Conservation (phyloP, 495 filamentous ascomycete genomes). For the Hypoxylon crocopeplum region DNA sequence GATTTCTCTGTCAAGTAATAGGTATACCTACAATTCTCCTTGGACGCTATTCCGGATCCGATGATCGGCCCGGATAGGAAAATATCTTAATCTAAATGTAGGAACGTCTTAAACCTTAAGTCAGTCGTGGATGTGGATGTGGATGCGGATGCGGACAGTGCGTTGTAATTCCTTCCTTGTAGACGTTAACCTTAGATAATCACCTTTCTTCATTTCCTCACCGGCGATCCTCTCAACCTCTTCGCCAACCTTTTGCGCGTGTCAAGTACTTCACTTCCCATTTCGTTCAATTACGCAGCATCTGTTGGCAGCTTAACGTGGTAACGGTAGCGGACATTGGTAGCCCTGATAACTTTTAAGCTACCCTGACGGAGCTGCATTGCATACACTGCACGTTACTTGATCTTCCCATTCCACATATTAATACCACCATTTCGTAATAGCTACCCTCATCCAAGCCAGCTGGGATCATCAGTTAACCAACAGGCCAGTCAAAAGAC, state of each 20-base stretch:
- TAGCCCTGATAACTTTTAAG: no score
- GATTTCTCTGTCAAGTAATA: neutral
- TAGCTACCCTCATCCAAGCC: slow-evolving; percentile 22
- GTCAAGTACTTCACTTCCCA: neutral
- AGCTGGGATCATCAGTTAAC: slow-evolving; percentile 21
- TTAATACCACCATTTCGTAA: slow-evolving; percentile 34
- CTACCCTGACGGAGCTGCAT: slow-evolving; percentile 23
- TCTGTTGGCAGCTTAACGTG: slow-evolving; percentile 7
- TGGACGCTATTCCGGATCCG: slow-evolving; percentile 24
- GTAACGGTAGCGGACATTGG: no score
- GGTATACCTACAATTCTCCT: neutral
- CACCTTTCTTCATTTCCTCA: slow-evolving; percentile 10
- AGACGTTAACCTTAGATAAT: slow-evolving; percentile 28
- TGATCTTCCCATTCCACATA: slow-evolving; percentile 31
- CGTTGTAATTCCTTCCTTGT: neutral
- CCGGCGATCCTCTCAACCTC: slow-evolving; percentile 1
- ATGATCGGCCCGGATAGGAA: slow-evolving; percentile 31
- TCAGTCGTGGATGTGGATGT: no score
- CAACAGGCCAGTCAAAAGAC: slow-evolving; percentile 14
- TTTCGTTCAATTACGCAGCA: slow-evolving; percentile 4
- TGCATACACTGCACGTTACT: slow-evolving; percentile 35
- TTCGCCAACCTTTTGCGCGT: neutral
- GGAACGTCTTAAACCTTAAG: no score
- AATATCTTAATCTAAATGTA: slow-evolving; percentile 8
- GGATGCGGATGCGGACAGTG: no score